These are phyloP conservation scores for Chenopodium formosanum DNA, from an alignment of 148 eudicot species.

Conservation along the genomic window DNA sequence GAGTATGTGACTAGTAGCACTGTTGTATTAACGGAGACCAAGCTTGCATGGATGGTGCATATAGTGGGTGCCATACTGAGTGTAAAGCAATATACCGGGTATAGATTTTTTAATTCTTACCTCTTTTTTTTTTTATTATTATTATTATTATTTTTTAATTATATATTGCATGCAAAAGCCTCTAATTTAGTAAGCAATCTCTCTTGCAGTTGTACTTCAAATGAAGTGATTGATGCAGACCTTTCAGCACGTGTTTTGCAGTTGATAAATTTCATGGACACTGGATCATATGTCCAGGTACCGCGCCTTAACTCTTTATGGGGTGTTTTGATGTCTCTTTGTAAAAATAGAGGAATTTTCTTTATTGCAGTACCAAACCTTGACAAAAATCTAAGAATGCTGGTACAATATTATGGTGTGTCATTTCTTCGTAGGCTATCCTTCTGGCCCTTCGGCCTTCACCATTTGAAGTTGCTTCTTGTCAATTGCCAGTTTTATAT, in stretches of 20 bases:
- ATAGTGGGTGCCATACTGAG: constrained; percentile 72
- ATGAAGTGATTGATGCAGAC: constrained; percentile 88
- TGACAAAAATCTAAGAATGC: not conserved
- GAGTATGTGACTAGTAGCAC: constrained; percentile 43
- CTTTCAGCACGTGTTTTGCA: constrained; percentile 89
- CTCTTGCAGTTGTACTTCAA: constrained; percentile 59
- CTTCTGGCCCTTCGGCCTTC: not conserved
- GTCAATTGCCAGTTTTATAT: not conserved
- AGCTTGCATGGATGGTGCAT: constrained; percentile 95
- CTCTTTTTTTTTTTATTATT: not conserved
- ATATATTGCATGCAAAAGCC: not conserved
- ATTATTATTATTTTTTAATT: not conserved
- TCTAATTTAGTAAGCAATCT: not conserved
- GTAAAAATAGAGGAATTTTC: not conserved
- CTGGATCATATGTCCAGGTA: constrained; percentile 82
- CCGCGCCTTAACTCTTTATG: not conserved
- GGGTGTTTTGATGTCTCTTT: not conserved
- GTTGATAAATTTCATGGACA: constrained; percentile 72
- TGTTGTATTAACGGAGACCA: constrained; percentile 59
- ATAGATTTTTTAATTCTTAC: constrained; percentile 30
- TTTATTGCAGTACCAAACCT: not conserved
- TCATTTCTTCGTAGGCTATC: not conserved
- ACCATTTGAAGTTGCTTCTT: not conserved
- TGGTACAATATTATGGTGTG: not conserved
- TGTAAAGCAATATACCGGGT: constrained; percentile 56